phyloP scores from a whole-genome alignment of 306 rosid species.

The Purshia tridentata region DNA sequence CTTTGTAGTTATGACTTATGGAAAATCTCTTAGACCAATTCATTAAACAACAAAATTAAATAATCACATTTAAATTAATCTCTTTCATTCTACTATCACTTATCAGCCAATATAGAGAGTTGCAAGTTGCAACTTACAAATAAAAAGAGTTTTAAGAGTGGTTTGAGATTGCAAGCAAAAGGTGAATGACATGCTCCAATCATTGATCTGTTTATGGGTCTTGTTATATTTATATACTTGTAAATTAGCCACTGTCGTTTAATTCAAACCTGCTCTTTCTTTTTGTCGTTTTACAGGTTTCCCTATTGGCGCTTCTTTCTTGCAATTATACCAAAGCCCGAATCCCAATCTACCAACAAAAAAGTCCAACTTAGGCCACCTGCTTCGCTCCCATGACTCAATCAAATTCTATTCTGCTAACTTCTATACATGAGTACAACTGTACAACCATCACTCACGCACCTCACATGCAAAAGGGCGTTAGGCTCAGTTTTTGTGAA shows the following conservation, averaged over 20 bases:
- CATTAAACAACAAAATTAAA: not conserved
- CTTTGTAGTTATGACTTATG: not conserved
- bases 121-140: not conserved
- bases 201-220: not conserved
- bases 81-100: not conserved
- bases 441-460: conserved; percentile 11
- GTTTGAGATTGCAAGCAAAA: not conserved
- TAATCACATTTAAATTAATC: not conserved
- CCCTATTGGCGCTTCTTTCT: conserved; percentile 23
- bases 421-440: not conserved
- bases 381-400: conserved; percentile 17
- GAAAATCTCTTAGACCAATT: not conserved
- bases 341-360: conserved; percentile 29
- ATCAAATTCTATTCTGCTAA: conserved; percentile 19
- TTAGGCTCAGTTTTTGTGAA: conserved; percentile 23
- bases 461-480: conserved; percentile 29
- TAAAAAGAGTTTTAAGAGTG: not conserved
- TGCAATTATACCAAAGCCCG: not conserved
- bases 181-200: conserved; percentile 13
- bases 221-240: not conserved
- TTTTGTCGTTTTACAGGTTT: conserved; percentile 18
- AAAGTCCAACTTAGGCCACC: conserved; percentile 43
- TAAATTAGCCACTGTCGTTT: conserved; percentile 5
- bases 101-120: no score
- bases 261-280: not conserved